Conservation (phyloP, 2,329 filamentous ascomycete genomes). For the Hymenoscyphus linearis region DNA sequence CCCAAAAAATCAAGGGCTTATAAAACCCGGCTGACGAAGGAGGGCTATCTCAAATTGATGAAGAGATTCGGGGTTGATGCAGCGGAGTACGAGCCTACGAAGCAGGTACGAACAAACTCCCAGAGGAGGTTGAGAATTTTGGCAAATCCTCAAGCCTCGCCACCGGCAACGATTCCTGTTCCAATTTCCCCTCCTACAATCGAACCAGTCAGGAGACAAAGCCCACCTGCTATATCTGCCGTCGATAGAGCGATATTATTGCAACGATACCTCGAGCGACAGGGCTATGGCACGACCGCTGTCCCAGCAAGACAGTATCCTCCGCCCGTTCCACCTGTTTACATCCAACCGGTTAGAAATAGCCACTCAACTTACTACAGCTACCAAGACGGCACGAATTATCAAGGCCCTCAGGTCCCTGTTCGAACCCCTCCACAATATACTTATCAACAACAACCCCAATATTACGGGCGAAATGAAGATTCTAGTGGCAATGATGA, state of each 20-base stretch:
- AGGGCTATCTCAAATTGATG: slow-evolving; percentile 14
- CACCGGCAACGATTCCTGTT: neutral
- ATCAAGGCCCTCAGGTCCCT: too few relatives aligned
- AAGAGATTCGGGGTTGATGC: neutral
- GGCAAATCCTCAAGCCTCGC: neutral
- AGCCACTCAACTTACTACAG: neutral
- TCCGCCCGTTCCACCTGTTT: neutral
- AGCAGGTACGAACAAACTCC: neutral
- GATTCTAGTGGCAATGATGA: neutral
- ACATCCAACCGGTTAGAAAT: neutral
- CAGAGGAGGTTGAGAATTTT: neutral
- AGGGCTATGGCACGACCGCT: neutral
- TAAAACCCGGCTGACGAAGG: slow-evolving; percentile 8
- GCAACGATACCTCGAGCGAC: neutral
- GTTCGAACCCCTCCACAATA: neutral
- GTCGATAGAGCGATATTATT: neutral
- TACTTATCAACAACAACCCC: neutral
- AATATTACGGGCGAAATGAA: neutral
- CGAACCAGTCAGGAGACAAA: neutral
- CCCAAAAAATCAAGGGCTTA: slow-evolving; percentile 6
- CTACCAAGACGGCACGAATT: neutral
- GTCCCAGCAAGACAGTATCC: neutral
- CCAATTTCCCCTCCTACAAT: neutral
- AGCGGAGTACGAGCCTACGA: neutral
- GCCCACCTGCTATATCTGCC: neutral